phyloP scores from a whole-genome alignment of 2,329 filamentous ascomycete species.

The Xylariaceae sp. region DNA sequence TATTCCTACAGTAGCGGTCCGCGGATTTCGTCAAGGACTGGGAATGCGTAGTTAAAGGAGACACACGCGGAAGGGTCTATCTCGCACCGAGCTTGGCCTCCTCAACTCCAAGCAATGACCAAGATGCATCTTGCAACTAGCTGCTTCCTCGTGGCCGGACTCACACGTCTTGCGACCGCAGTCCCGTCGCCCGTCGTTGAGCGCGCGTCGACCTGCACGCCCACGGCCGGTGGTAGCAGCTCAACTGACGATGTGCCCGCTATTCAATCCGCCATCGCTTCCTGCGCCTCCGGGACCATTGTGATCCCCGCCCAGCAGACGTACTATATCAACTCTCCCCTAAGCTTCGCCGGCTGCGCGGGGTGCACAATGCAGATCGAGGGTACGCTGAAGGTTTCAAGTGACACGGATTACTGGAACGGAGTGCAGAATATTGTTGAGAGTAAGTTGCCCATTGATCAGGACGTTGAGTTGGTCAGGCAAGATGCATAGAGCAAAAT shows the following conservation, averaged over 20 bases:
- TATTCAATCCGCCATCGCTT: constrained; percentile 11
- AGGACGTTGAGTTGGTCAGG: background rate
- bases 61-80: background rate
- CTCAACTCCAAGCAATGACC: background rate
- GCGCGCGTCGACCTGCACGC: constrained; percentile 12
- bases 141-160: background rate
- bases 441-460: constrained; percentile 1
- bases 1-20: background rate
- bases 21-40: background rate
- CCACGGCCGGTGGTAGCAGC: constrained; percentile 8
- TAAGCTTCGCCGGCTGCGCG: constrained; percentile 10
- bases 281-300: constrained; percentile 12
- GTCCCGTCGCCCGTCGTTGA: constrained; percentile 6
- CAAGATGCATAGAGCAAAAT: background rate
- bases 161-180: background rate
- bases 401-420: constrained; percentile 13
- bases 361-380: constrained; percentile 12
- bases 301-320: constrained; percentile 9
- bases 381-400: constrained; percentile 8
- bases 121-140: constrained; percentile 4
- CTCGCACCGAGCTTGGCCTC: background rate
- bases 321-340: constrained; percentile 13
- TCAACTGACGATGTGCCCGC: constrained; percentile 14
- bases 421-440: constrained; percentile 9
- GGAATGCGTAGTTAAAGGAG: background rate